These are phyloP conservation scores for Rhododendron ovatum DNA, from an alignment of 148 eudicot genomes.

Conservation along the genomic window DNA sequence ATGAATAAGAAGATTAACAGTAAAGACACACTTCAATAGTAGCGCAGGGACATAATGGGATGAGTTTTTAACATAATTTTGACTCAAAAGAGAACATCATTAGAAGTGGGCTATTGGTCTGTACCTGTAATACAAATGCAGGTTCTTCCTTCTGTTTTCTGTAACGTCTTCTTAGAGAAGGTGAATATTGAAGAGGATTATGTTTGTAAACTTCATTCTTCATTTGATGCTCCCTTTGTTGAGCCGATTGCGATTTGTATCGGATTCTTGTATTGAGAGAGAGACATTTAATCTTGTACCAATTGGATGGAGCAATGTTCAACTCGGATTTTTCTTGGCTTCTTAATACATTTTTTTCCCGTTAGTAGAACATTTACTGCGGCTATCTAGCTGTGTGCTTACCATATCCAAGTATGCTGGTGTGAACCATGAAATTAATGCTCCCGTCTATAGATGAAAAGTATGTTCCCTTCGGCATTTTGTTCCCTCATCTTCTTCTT, in stretches of 20 bases:
- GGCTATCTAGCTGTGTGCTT: not conserved
- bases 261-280: slow-evolving; percentile 5
- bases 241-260: slow-evolving; percentile 19
- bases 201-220: slow-evolving; percentile 6
- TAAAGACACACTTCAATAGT: slow-evolving; percentile 18
- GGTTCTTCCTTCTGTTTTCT: not conserved
- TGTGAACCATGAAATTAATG: not conserved
- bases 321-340: not conserved
- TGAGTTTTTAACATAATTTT: not conserved
- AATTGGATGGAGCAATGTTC: slow-evolving; percentile 1
- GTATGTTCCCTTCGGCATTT: not conserved
- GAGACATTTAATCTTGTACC: slow-evolving; percentile 12
- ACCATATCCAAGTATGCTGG: not conserved
- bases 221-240: slow-evolving; percentile 12
- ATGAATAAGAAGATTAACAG: slow-evolving; percentile 26
- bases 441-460: not conserved
- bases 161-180: not conserved
- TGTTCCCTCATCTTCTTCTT: not conserved
- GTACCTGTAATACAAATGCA: slow-evolving; percentile 8
- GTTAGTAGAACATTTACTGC: not conserved
- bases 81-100: not conserved
- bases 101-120: not conserved
- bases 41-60: slow-evolving; percentile 4
- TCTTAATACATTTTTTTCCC: not conserved
- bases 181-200: slow-evolving; percentile 3